phyloP scores from a whole-genome alignment of 345 rosid genomes.

The Gossypium raimondii region DNA sequence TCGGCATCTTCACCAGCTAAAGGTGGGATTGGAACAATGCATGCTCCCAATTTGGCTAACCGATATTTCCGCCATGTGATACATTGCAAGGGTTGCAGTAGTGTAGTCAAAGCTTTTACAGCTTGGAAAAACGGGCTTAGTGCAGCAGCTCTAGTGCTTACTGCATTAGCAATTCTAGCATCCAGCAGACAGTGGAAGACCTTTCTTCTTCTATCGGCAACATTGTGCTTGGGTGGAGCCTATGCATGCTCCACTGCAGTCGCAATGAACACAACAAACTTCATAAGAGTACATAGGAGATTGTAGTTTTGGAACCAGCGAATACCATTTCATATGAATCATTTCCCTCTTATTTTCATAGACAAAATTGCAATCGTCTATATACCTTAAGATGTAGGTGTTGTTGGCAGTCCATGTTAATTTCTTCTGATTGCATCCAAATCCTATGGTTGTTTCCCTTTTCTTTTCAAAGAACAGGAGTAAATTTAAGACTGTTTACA shows the following conservation, averaged over 20 bases:
- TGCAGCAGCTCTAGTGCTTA: conserved; percentile 38
- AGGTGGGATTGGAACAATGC: conserved; percentile 70
- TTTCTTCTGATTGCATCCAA: not conserved
- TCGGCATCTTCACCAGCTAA: conserved; percentile 77
- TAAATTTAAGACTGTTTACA: not conserved
- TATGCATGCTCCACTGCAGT: conserved; percentile 57
- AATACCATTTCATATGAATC: not conserved
- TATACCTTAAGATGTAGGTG: not conserved
- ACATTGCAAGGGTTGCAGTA: conserved; percentile 81
- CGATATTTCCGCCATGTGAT: conserved; percentile 80
- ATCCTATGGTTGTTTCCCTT: no score
- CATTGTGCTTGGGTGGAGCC: conserved; percentile 55
- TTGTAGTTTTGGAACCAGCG: conserved; percentile 21
- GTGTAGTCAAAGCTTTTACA: conserved; percentile 46
- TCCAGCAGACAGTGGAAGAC: conserved; percentile 72
- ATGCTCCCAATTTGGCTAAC: conserved; percentile 77
- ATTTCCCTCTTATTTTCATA: not conserved
- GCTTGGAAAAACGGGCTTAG: conserved; percentile 59
- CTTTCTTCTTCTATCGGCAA: conserved; percentile 45
- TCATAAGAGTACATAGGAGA: conserved; percentile 84
- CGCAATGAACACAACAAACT: conserved; percentile 76
- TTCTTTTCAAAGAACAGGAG: no score
- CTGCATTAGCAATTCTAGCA: conserved; percentile 62
- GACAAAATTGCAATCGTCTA: not conserved
- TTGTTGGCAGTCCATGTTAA: not conserved